These are phyloP conservation scores for Geranium brycei DNA, from an alignment of 345 rosid genomes.

Conservation along the genomic window DNA sequence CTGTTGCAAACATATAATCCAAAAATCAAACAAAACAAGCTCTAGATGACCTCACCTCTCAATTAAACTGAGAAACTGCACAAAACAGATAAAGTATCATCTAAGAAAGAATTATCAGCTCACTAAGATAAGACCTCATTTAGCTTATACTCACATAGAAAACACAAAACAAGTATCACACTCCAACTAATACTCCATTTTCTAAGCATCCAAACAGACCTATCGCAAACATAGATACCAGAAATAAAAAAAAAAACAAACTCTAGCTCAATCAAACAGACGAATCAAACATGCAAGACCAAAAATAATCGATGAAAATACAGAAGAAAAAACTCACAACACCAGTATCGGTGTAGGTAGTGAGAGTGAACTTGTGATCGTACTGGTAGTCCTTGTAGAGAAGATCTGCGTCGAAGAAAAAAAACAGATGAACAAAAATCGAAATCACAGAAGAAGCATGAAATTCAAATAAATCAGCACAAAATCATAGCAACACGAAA, in stretches of 20 bases:
- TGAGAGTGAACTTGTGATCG: conserved; percentile 83
- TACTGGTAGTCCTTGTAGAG: conserved; percentile 74
- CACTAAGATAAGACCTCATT: too few species aligned
- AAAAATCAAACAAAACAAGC: too few species aligned
- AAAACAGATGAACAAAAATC: not conserved
- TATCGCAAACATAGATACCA: not conserved
- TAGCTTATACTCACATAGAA: too few species aligned
- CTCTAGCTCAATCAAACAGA: not conserved
- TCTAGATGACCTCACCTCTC: not conserved
- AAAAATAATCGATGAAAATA: not conserved
- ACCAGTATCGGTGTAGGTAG: conserved; percentile 63
- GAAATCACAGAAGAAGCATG: not conserved
- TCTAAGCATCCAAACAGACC: not conserved
- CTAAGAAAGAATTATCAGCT: too few species aligned
- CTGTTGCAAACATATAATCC: too few species aligned
- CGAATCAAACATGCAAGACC: not conserved
- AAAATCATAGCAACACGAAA: not conserved
- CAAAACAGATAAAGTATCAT: too few species aligned
- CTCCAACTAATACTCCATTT: not conserved
- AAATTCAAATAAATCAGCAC: not conserved
- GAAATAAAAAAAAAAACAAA: too few species aligned
- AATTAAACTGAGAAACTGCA: not conserved
- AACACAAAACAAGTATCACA: not conserved
- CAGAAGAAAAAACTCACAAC: conserved; percentile 38
- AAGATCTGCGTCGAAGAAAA: conserved; percentile 40